Conservation (phyloP, 805 yeast genomes). For the Hanseniaspora valbyensis region DNA sequence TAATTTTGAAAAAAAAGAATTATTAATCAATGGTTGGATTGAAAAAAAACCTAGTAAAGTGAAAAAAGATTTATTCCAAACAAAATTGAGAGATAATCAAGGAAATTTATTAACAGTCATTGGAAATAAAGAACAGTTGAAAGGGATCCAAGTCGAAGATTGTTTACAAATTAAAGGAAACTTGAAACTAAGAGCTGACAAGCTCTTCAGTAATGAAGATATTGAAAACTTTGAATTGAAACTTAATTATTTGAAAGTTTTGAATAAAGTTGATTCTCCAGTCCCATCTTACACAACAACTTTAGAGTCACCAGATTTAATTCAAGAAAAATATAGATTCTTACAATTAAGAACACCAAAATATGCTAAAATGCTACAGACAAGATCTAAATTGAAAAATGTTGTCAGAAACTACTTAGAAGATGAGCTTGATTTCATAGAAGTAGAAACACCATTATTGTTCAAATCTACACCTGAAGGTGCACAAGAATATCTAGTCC, state of each 20-base stretch:
- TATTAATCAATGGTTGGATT: conserved; percentile 73
- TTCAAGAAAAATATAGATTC: conserved; percentile 73
- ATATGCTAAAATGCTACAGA: conserved; percentile 45
- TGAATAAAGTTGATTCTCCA: conserved; percentile 34
- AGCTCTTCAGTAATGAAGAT: conserved; percentile 18
- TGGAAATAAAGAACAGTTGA: conserved; percentile 30
- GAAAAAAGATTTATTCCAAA: conserved; percentile 58
- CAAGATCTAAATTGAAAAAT: conserved; percentile 46
- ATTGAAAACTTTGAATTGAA: conserved; percentile 45
- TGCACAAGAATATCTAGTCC: conserved; percentile 89
- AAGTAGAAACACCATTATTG: conserved; percentile 83
- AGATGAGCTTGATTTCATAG: conserved; percentile 45
- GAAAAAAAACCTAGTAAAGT: conserved; percentile 61
- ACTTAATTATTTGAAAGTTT: conserved; percentile 39
- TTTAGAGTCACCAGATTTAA: conserved; percentile 20
- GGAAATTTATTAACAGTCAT: conserved; percentile 51
- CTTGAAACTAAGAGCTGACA: conserved; percentile 26
- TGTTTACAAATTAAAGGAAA: conserved; percentile 56
- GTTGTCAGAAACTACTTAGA: conserved; percentile 34
- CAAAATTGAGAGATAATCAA: conserved; percentile 57
- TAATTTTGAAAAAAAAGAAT: conserved; percentile 20
- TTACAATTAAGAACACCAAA: conserved; percentile 59
- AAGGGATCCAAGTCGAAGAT: conserved; percentile 57
- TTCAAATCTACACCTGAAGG: conserved; percentile 98
- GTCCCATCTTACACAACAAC: neutral